Evolutionary conservation across 2,329 filamentous ascomycete species (phyloP).

Genomic region (Fusarium gaditjirri): DNA sequence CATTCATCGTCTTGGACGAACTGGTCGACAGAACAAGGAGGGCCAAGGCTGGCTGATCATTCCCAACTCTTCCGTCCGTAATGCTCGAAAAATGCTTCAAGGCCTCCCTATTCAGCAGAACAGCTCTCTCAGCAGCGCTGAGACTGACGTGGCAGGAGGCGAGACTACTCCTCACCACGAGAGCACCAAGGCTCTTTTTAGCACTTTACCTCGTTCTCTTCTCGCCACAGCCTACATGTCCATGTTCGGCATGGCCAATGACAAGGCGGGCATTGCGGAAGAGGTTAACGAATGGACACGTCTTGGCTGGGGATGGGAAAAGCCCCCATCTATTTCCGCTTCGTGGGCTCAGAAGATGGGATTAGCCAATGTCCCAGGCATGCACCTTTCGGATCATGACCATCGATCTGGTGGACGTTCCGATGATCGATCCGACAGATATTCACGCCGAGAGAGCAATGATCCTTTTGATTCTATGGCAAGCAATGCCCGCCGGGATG

Average conservation of each 20-base stretch:
- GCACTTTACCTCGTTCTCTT: slow-evolving; percentile 49
- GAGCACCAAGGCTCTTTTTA: slow-evolving; percentile 55
- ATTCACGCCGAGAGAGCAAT: not conserved
- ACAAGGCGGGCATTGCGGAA: slow-evolving; percentile 55
- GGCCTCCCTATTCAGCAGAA: slow-evolving; percentile 71
- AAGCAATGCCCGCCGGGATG: slow-evolving; percentile 42
- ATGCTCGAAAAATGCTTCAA: slow-evolving; percentile 62
- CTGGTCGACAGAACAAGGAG: slow-evolving; percentile 77
- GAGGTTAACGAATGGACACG: slow-evolving; percentile 65
- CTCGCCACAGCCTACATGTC: slow-evolving; percentile 63
- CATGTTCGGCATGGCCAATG: slow-evolving; percentile 63
- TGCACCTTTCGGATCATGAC: slow-evolving; percentile 49
- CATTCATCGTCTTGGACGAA: slow-evolving; percentile 81
- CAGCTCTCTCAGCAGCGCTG: slow-evolving; percentile 60
- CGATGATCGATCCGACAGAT: not conserved
- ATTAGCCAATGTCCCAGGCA: slow-evolving; percentile 41
- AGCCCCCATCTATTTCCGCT: slow-evolving; percentile 55
- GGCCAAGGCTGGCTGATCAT: slow-evolving; percentile 78
- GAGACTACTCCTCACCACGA: slow-evolving; percentile 58
- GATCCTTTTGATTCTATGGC: slow-evolving; percentile 45
- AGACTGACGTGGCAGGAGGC: slow-evolving; percentile 63
- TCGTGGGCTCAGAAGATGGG: slow-evolving; percentile 48
- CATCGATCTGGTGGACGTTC: not conserved
- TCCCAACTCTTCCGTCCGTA: slow-evolving; percentile 61
- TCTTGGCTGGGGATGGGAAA: slow-evolving; percentile 62